A percentile compares a stretch with the other conserved stretches of the same genome.
Conservation (phyloP, 805 yeast species). For the Suhomyces sp. region DNA sequence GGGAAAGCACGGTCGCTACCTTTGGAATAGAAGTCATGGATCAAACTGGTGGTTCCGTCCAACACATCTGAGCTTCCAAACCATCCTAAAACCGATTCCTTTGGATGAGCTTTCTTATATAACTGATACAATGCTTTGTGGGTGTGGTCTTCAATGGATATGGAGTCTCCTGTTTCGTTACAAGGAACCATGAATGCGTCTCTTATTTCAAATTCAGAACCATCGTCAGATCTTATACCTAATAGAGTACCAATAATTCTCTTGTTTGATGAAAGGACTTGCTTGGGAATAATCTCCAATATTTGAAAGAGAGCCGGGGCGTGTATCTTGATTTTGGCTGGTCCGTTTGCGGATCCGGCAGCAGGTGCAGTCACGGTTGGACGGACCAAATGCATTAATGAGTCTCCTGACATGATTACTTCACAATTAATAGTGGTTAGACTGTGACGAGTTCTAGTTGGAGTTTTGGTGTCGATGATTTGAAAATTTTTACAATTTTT, state of each 20-base stretch:
- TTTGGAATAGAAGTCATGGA: slow-evolving; percentile 76
- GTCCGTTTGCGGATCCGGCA: slow-evolving; percentile 42
- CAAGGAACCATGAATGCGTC: slow-evolving; percentile 83
- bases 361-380: slow-evolving; percentile 51
- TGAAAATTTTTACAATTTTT: slow-evolving; percentile 1
- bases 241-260: slow-evolving; percentile 80
- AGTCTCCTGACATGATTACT: slow-evolving; percentile 19
- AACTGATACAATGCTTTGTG: slow-evolving; percentile 68
- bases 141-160: slow-evolving; percentile 72
- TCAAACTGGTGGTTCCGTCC: slow-evolving; percentile 69
- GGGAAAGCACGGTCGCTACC: slow-evolving; percentile 70
- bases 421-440: background rate
- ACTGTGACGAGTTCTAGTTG: background rate
- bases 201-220: slow-evolving; percentile 66
- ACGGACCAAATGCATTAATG: slow-evolving; percentile 46
- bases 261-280: slow-evolving; percentile 38
- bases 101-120: slow-evolving; percentile 75
- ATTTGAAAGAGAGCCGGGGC: slow-evolving; percentile 74
- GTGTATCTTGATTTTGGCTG: slow-evolving; percentile 56
- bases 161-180: slow-evolving; percentile 66
- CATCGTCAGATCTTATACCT: slow-evolving; percentile 82
- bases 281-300: slow-evolving; percentile 65
- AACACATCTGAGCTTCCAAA: slow-evolving; percentile 61
- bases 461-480: slow-evolving; percentile 1
- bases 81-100: slow-evolving; percentile 82